A percentile compares a stretch with the other conserved stretches of the same genome.
Evolutionary conservation across 2,329 filamentous ascomycete genomes (phyloP).

Genomic region (Cercospora zeae-maydis): DNA sequence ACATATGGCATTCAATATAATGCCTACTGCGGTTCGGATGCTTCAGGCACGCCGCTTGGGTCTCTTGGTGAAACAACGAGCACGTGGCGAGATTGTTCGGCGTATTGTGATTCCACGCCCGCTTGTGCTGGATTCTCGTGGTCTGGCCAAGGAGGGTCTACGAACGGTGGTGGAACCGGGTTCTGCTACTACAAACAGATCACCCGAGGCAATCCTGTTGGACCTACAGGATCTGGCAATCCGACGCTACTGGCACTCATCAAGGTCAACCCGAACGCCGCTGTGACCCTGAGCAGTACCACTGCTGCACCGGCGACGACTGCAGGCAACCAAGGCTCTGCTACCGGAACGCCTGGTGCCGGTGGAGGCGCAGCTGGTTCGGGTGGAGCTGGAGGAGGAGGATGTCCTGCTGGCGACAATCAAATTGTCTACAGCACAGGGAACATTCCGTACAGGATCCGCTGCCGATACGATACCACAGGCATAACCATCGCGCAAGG

Average conservation of each 20-base stretch:
- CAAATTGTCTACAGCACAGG: background rate
- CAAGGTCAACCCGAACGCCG: background rate
- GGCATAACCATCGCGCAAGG: background rate
- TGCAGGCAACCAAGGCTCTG: background rate
- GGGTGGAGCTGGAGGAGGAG: background rate
- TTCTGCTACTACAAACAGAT: slow-evolving; percentile 5
- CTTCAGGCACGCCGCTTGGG: background rate
- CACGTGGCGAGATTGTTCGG: background rate
- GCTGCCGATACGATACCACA: slow-evolving; percentile 2
- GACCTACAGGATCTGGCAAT: background rate
- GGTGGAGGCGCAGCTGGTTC: background rate
- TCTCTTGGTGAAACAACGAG: background rate
- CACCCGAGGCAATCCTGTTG: background rate
- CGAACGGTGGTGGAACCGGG: slow-evolving; percentile 1
- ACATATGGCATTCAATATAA: background rate
- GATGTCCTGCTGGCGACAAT: background rate
- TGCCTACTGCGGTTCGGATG: background rate
- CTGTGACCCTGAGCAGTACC: background rate
- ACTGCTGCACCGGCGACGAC: background rate
- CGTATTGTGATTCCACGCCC: background rate
- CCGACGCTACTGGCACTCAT: background rate
- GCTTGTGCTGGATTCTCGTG: slow-evolving; percentile 5
- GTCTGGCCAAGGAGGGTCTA: background rate
- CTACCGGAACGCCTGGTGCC: background rate
- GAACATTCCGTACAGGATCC: background rate